phyloP scores from a whole-genome alignment of 805 yeast genomes.

The Brettanomyces anomalus region DNA sequence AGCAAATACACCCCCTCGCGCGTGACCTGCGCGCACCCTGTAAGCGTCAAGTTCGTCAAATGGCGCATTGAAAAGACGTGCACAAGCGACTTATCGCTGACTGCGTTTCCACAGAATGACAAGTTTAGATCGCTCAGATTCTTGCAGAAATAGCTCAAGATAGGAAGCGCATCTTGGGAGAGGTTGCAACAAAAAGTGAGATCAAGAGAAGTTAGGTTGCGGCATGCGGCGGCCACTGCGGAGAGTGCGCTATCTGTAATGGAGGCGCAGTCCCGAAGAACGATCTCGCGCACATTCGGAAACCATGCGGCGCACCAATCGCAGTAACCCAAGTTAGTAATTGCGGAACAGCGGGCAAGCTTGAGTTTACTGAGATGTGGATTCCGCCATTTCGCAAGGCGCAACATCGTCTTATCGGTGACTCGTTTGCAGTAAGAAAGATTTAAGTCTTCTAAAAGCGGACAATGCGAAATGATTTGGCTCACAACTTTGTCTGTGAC shows the following conservation, averaged over 20 bases:
- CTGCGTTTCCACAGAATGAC: constrained; percentile 74
- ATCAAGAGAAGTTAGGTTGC: constrained; percentile 46
- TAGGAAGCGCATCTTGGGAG: constrained; percentile 60
- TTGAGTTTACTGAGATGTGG: constrained; percentile 47
- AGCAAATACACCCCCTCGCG: constrained; percentile 68
- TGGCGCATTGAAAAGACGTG: constrained; percentile 48
- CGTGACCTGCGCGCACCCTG: constrained; percentile 71
- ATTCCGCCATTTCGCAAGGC: constrained; percentile 50
- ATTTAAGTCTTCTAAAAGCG: constrained; percentile 41
- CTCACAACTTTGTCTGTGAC: constrained; percentile 66
- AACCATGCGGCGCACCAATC: constrained; percentile 54
- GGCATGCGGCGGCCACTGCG: constrained; percentile 53
- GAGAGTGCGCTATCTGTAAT: constrained; percentile 57
- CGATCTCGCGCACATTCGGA: constrained; percentile 41
- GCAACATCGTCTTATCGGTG: constrained; percentile 59
- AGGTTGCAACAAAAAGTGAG: constrained; percentile 70
- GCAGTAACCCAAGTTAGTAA: constrained; percentile 65
- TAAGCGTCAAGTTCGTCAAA: constrained; percentile 41
- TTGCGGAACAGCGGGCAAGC: constrained; percentile 67
- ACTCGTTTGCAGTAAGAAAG: constrained; percentile 71
- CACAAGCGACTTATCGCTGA: constrained; percentile 59
- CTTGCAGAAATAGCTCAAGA: constrained; percentile 59
- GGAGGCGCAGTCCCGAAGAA: constrained; percentile 66
- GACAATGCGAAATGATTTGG: constrained; percentile 68
- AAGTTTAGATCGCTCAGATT: constrained; percentile 42